Percentiles rank a stretch among this genome's conserved stretches.
These are phyloP conservation scores for Penicillium egyptiacum DNA, from an alignment of 495 filamentous ascomycete genomes.

Conservation along the genomic window DNA sequence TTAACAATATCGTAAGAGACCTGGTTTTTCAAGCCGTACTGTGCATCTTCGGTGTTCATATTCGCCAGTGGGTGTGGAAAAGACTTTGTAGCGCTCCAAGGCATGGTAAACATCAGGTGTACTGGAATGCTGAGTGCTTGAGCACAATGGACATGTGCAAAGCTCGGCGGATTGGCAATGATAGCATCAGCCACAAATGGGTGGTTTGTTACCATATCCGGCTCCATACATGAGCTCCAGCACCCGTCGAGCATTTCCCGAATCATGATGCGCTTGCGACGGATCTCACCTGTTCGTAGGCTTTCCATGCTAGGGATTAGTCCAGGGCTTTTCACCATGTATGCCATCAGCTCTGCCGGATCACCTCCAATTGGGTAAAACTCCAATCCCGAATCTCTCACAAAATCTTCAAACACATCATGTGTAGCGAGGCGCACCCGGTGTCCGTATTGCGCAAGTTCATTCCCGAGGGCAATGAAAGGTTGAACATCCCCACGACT, in stretches of 20 bases:
- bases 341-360: constrained; percentile 59
- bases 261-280: constrained; percentile 42
- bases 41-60: constrained; percentile 44
- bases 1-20: constrained; percentile 71
- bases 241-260: constrained; percentile 56
- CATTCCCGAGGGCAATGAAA: no score
- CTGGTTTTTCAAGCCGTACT: constrained; percentile 58
- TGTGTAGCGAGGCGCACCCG: not conserved
- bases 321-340: constrained; percentile 52
- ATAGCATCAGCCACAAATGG: no score
- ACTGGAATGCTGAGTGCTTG: no score
- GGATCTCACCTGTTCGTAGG: constrained; percentile 42
- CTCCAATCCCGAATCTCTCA: not conserved
- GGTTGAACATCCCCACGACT: no score
- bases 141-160: no score
- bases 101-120: no score
- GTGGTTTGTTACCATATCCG: constrained; percentile 26
- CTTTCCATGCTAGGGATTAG: constrained; percentile 44
- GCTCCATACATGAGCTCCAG: constrained; percentile 35
- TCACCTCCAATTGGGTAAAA: constrained; percentile 61
- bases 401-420: constrained; percentile 1
- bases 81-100: constrained; percentile 28
- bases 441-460: no score
- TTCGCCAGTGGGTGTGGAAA: constrained; percentile 56
- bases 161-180: no score